These are phyloP conservation scores for Acanthamoeba healyi DNA, from an alignment of 208 protist genomes.

Conservation along the genomic window DNA sequence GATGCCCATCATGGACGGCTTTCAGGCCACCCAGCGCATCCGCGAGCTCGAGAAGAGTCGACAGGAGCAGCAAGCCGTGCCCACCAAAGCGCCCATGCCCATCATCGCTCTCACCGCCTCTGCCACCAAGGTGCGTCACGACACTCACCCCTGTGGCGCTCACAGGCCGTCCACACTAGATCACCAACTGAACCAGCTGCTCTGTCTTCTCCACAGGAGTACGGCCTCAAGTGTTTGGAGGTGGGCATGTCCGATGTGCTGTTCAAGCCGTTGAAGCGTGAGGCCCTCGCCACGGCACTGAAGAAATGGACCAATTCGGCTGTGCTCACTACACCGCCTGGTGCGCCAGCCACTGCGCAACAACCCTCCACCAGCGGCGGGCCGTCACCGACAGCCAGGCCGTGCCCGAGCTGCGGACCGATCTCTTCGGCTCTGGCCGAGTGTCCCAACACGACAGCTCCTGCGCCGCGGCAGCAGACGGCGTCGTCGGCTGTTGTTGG, in stretches of 20 bases:
- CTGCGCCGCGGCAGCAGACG: too few relatives aligned
- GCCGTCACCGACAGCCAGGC: too few relatives aligned
- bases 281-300: not conserved
- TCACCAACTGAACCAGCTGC: too few relatives aligned
- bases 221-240: not conserved
- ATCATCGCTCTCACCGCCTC: constrained; percentile 44
- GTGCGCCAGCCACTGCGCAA: too few relatives aligned
- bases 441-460: too few relatives aligned
- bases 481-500: too few relatives aligned
- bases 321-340: too few relatives aligned
- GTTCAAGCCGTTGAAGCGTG: not conserved
- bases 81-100: not conserved
- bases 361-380: too few relatives aligned
- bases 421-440: too few relatives aligned
- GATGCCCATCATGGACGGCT: constrained; percentile 54
- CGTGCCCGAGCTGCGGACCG: too few relatives aligned
- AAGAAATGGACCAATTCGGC: too few relatives aligned
- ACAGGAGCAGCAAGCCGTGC: not conserved
- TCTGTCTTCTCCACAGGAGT: not conserved
- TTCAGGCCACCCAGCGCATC: not conserved
- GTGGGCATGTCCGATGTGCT: constrained; percentile 19
- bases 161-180: too few relatives aligned
- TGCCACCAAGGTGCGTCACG: not conserved
- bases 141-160: not conserved
- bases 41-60: not conserved